Conservation (phyloP, 1,284 basidiomycete genomes). For the Coriolopsis trogii region DNA sequence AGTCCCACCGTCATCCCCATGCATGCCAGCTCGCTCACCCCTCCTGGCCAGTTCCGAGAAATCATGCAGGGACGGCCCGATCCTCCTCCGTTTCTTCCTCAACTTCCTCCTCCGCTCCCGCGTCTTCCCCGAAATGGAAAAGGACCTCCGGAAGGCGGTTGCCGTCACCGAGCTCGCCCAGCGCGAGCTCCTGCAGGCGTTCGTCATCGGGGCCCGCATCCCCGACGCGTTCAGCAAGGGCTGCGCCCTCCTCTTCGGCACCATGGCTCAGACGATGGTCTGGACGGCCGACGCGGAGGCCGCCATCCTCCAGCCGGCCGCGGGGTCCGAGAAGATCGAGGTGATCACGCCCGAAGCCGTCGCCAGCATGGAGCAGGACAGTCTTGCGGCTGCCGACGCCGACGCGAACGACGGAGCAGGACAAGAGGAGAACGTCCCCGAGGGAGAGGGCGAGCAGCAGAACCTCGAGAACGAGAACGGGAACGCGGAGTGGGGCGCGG, state of each 20-base stretch:
- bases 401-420: constrained; percentile 20
- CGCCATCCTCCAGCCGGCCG: constrained; percentile 15
- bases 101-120: constrained; percentile 59
- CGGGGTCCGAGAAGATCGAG: constrained; percentile 20
- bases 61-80: constrained; percentile 46
- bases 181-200: constrained; percentile 59
- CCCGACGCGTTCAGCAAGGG: constrained; percentile 58
- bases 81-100: constrained; percentile 63
- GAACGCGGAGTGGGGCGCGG: constrained; percentile 9
- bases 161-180: constrained; percentile 50
- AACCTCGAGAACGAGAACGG: constrained; percentile 3
- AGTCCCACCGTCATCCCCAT: constrained; percentile 1
- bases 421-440: no score
- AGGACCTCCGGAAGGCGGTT: constrained; percentile 50
- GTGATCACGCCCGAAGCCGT: constrained; percentile 27
- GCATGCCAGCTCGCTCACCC: background rate
- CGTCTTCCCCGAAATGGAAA: constrained; percentile 53
- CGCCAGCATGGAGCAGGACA: constrained; percentile 21
- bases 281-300: constrained; percentile 13
- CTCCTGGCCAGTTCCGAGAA: constrained; percentile 37
- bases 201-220: constrained; percentile 51
- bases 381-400: no score
- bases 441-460: no score
- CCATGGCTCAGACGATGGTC: constrained; percentile 33
- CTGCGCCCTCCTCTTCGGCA: constrained; percentile 50